A percentile compares a stretch with the other conserved stretches of the same genome.
Evolutionary conservation across 495 filamentous ascomycete species (phyloP).

Genomic region (Paragyromitra xinjiangensis): DNA sequence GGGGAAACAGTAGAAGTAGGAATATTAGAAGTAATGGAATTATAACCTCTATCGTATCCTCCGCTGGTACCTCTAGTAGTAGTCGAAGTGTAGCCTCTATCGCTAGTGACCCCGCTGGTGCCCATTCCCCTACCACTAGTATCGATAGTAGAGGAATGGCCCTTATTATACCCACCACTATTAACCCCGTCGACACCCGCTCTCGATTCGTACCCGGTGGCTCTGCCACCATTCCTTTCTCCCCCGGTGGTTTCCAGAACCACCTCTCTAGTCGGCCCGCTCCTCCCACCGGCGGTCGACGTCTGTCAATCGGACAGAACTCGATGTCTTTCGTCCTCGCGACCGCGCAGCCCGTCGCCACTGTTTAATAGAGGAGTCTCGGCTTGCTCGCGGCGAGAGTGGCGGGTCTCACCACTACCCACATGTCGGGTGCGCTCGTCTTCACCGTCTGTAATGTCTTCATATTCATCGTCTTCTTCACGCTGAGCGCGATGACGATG

Average conservation of each 20-base stretch:
- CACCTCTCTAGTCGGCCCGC: slow-evolving; percentile 44
- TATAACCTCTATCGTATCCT: slow-evolving; percentile 26
- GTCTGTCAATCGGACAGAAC: slow-evolving; percentile 54
- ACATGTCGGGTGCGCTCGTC: slow-evolving; percentile 27
- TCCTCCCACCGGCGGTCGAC: slow-evolving; percentile 49
- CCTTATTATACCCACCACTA: not conserved
- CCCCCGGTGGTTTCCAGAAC: slow-evolving; percentile 35
- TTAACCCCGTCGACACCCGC: slow-evolving; percentile 1
- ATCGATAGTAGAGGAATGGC: slow-evolving; percentile 20
- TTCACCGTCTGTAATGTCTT: slow-evolving; percentile 64
- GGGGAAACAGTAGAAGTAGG: slow-evolving; percentile 40
- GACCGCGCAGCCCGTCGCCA: slow-evolving; percentile 23
- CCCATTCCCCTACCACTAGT: not conserved
- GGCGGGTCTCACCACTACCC: slow-evolving; percentile 9
- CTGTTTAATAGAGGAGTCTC: not conserved
- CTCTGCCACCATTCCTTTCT: slow-evolving; percentile 9
- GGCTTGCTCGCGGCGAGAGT: slow-evolving; percentile 7
- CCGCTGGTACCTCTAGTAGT: slow-evolving; percentile 13
- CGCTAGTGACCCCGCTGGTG: not conserved
- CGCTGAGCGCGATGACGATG: slow-evolving; percentile 58
- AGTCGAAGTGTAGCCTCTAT: slow-evolving; percentile 16
- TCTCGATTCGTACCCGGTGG: slow-evolving; percentile 1
- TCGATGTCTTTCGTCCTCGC: slow-evolving; percentile 31
- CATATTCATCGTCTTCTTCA: slow-evolving; percentile 70
- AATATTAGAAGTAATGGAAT: slow-evolving; percentile 38